Percentiles rank a stretch among this genome's conserved stretches.
Conservation (phyloP, 2,329 filamentous ascomycete species). For the Aspergillus novoparasiticus region DNA sequence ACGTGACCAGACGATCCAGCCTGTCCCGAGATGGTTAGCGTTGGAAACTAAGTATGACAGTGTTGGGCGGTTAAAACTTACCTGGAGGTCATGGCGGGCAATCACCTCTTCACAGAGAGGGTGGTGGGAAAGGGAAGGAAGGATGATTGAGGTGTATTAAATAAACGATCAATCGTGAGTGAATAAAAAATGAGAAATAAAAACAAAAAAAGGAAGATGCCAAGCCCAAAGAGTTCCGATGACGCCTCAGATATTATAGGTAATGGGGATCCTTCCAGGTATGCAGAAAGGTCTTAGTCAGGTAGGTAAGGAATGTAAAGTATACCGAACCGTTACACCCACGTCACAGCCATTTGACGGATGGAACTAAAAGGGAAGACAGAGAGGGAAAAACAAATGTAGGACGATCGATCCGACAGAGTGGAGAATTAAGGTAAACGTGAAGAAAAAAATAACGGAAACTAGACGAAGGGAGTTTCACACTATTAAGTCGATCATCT, state of each 20-base stretch:
- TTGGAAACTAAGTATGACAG: conserved; percentile 24
- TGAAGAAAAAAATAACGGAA: conserved; percentile 19
- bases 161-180: not conserved
- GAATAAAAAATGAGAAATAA: not conserved
- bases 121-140: conserved; percentile 10
- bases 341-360: conserved; percentile 25
- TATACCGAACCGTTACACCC: conserved; percentile 23
- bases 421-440: conserved; percentile 3
- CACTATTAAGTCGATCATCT: conserved; percentile 5
- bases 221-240: conserved; percentile 4
- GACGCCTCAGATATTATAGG: not conserved
- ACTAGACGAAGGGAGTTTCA: conserved; percentile 2
- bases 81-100: conserved; percentile 46
- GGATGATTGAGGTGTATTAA: not conserved
- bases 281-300: conserved; percentile 4
- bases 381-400: conserved; percentile 8
- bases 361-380: not conserved
- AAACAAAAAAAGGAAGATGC: not conserved
- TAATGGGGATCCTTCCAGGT: not conserved
- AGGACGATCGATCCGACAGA: conserved; percentile 19
- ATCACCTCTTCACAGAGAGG: conserved; percentile 29
- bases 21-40: conserved; percentile 51
- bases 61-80: conserved; percentile 33
- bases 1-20: conserved; percentile 85
- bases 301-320: conserved; percentile 19